Base-by-base conservation (phyloP, 1,284 basidiomycete genomes). In the Leucoagaricus sp. region DNA sequence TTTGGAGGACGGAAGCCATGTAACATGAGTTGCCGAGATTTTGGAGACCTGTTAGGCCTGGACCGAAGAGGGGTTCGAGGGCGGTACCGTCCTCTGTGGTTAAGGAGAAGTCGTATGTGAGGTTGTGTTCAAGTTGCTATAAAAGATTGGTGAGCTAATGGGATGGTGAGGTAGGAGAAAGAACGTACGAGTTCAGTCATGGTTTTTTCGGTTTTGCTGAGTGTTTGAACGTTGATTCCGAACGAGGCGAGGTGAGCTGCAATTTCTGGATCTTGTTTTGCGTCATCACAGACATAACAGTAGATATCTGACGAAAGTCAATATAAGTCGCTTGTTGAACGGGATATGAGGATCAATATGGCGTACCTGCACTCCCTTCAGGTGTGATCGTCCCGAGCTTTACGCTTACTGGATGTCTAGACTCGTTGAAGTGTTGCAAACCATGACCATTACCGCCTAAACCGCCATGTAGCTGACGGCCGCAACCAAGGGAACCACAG, bases 1-100 rank as follows among this genome's bases (percentile, higher is more conserved):
- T 84, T 75, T 99, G 96, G 0, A 98, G 73, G 17, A 95, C 89
- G 0, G 96, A 98, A 0, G 95, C 93, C 86, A 99, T 94, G 76
- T 99, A 99, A 72, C 97, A 99, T 72, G 94, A 94, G 74, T 98
- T 99, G 1, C 96, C 97, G 1, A 99, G 83, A 69, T 99, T 99
- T 41, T 86, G 79, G 1, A 99, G 75, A 1, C 96, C 97, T 0
- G 96, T 98, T 38, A 95, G 72, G 0, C 93, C 93, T 0, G 89
- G 85, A 0, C 96, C 97, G 67, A 91, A 96, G 12, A 98, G 74
- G 0, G 96, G 96, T 67, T 93, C 83, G 5, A 98, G 80, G 8
- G 93, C 89, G 53, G 90, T 87, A 8, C 96, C 96, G 54, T 94
- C 89, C 57, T 96, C 93, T n/a, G 84, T 86, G 0, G 91, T 94